Base-by-base conservation (phyloP, 345 rosid genomes). In the Lepidium africanum region DNA sequence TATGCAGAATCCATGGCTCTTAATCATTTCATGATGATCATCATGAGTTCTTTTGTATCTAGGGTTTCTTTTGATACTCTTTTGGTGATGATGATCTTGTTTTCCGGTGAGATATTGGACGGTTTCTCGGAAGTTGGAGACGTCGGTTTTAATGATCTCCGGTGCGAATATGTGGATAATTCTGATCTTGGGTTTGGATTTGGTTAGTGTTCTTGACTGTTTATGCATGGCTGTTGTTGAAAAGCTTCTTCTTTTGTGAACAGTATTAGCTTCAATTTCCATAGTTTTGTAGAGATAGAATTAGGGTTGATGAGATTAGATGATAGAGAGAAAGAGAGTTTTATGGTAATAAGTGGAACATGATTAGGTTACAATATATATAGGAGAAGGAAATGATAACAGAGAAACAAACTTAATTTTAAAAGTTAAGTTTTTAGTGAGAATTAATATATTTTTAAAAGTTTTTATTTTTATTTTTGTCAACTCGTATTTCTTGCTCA, bases 61-160 rank as follows among this genome's bases (percentile, higher is more conserved):
- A 36, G 65, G 54, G 15, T 59, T 64, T 50, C 65, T 69, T 51
- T 40, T 73, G 71, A 66, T 16, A 71, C 52, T 69, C 78, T 57
- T 71, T 61, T 75, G 71, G 3, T 46, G 67, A 9, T 67, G 63
- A 42, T 69, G 67, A 37, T 81, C 27, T 30, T 88, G 87, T 67
- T 90, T 88, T 13, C 97, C 97, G 0, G 97, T 92, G 69, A 92
- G 96, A 53, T 83, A 71, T 32, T 90, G 98, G 14, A 92, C 98
- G 52, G 86, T 67, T 65, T 86, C 89, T 36, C 90, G 67, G 76
- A 92, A 92, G 80, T 83, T 90, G 3, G 82, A 85, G 8, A 74
- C 92, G 67, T 90, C 98, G 8, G 97, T 88, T 71, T 86, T 86
- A 77, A 90, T 92, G 81, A 92, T 86, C 78, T 90, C 96, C 8